Conservation (phyloP, 257 asterid genomes). For the Capsicum baccatum region DNA sequence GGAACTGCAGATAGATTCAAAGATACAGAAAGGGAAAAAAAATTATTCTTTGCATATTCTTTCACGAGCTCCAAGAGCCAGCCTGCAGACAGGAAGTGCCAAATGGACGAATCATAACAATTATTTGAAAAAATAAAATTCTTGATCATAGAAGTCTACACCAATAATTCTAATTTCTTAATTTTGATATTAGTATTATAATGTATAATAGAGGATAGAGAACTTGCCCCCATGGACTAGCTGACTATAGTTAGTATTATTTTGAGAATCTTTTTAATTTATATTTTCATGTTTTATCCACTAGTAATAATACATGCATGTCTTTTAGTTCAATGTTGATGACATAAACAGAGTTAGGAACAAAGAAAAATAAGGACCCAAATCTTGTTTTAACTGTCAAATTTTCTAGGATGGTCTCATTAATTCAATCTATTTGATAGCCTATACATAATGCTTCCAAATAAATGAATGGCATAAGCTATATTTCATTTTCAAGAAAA, state of each 20-base stretch:
- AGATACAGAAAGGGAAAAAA: not conserved
- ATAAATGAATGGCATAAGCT: not conserved
- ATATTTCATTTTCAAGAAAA: not conserved
- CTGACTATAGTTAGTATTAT: conserved; percentile 18
- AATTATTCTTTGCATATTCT: conserved; percentile 26
- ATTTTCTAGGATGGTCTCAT: conserved; percentile 20
- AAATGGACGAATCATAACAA: conserved; percentile 28
- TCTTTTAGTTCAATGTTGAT: conserved; percentile 13
- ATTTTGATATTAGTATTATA: not conserved
- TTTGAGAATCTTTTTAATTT: not conserved
- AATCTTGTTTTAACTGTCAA: conserved; percentile 30
- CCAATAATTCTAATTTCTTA: conserved; percentile 15
- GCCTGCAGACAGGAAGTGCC: conserved; percentile 15
- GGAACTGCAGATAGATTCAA: conserved; percentile 16
- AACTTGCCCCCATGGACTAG: not conserved
- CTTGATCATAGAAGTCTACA: not conserved
- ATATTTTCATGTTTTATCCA: conserved; percentile 29
- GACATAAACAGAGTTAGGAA: not conserved
- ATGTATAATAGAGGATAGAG: conserved; percentile 29
- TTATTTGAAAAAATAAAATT: not conserved
- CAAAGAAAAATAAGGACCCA: not conserved
- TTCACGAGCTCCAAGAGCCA: conserved; percentile 42
- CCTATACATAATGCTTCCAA: conserved; percentile 21
- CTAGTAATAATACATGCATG: conserved; percentile 32
- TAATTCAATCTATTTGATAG: not conserved